phyloP scores from a whole-genome alignment of 805 yeast genomes.

The Kazachstania bromeliacearum region DNA sequence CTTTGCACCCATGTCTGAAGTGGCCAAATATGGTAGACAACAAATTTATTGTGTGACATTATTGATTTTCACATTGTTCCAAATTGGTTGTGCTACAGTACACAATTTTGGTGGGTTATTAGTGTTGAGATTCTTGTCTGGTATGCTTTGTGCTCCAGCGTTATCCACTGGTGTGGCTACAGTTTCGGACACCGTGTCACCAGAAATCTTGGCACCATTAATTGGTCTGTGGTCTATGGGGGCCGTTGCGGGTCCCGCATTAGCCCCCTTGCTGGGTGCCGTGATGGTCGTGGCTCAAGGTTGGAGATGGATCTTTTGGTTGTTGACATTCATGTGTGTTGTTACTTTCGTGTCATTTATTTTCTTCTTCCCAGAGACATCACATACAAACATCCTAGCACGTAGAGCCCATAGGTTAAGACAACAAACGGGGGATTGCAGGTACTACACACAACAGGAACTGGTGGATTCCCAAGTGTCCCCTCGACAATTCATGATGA shows the following conservation, averaged over 20 bases:
- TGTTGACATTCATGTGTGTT: constrained; percentile 35
- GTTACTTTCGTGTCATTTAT: constrained; percentile 29
- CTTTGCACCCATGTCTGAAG: constrained; percentile 51
- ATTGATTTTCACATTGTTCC: constrained; percentile 40
- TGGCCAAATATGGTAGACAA: constrained; percentile 44
- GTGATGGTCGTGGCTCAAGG: constrained; percentile 37
- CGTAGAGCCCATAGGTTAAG: constrained; percentile 40
- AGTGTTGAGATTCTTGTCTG: constrained; percentile 43
- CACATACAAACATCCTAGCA: constrained; percentile 34
- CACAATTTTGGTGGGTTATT: constrained; percentile 41
- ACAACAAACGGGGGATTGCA: constrained; percentile 38
- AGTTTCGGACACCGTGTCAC: constrained; percentile 38
- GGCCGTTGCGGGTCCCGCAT: constrained; percentile 44
- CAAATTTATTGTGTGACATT: constrained; percentile 39
- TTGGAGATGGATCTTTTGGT: constrained; percentile 52
- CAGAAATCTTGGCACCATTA: constrained; percentile 37
- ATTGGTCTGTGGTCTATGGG: constrained; percentile 45
- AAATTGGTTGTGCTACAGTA: constrained; percentile 46
- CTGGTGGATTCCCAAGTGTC: constrained; percentile 22
- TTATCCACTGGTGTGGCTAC: constrained; percentile 52
- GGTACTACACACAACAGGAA: constrained; percentile 35
- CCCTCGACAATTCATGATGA: constrained; percentile 14
- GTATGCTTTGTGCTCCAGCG: constrained; percentile 47
- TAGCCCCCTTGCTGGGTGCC: constrained; percentile 51
- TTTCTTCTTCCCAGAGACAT: constrained; percentile 42